Evolutionary conservation across 2,329 filamentous ascomycete genomes (phyloP).

Genomic region (Scleromitrula shiraiana): DNA sequence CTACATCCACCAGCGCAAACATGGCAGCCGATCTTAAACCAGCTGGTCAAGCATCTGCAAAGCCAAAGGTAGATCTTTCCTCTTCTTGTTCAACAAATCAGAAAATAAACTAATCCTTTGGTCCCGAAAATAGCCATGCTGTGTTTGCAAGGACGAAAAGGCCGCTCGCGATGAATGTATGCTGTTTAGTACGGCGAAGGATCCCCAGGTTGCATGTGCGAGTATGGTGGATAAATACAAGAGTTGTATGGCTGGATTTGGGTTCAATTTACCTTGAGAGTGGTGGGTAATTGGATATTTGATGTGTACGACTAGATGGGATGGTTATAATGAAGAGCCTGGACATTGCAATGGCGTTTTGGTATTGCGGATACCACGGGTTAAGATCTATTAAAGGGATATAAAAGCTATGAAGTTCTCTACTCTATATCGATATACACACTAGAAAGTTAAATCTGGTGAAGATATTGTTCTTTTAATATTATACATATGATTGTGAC

Average conservation of each 20-base stretch:
- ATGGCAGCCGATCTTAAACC: constrained; percentile 23
- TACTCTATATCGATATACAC: no score
- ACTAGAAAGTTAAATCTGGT: no score
- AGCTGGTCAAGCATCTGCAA: constrained; percentile 17
- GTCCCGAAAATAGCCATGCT: constrained; percentile 64
- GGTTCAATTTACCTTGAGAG: constrained; percentile 54
- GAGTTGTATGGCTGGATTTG: constrained; percentile 86
- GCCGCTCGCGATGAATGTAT: constrained; percentile 92
- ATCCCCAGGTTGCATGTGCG: constrained; percentile 78
- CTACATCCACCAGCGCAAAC: constrained; percentile 19
- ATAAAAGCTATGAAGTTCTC: constrained; percentile 18
- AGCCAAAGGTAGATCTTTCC: constrained; percentile 22
- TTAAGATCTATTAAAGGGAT: neutral
- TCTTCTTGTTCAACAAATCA: neutral
- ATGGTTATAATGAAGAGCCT: constrained; percentile 11
- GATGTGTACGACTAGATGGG: constrained; percentile 1
- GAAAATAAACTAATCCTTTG: constrained; percentile 2
- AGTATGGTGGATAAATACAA: constrained; percentile 78
- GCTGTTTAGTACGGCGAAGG: constrained; percentile 82
- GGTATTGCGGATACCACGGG: neutral
- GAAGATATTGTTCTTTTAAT: neutral
- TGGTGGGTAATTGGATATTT: neutral
- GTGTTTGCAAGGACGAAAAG: constrained; percentile 96
- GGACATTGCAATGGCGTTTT: constrained; percentile 22
- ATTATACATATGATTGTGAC: neutral